Percentiles rank a stretch among this genome's conserved stretches.
Conservation (phyloP, 2,329 filamentous ascomycete genomes). For the Plenodomus tracheiphilus region DNA sequence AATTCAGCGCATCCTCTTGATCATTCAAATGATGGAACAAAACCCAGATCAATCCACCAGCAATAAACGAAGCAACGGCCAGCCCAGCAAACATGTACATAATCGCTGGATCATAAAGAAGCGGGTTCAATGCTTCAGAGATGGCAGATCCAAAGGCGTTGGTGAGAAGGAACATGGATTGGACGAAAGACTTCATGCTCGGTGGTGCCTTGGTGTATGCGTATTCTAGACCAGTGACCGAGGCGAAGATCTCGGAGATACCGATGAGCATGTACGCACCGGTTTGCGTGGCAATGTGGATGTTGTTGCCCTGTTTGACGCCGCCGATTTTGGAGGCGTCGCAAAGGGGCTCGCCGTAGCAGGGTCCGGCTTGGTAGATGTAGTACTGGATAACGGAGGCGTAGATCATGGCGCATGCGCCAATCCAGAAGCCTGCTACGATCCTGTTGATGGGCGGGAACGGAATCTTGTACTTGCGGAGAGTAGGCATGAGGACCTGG, state of each 20-base stretch:
- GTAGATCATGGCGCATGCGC: slow-evolving; percentile 57
- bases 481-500: slow-evolving; percentile 46
- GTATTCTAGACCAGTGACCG: slow-evolving; percentile 53
- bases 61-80: slow-evolving; percentile 32
- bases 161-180: slow-evolving; percentile 63
- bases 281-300: slow-evolving; percentile 52
- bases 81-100: slow-evolving; percentile 61
- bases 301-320: slow-evolving; percentile 42
- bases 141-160: slow-evolving; percentile 64
- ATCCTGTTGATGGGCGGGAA: slow-evolving; percentile 59
- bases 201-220: slow-evolving; percentile 54
- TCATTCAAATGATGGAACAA: slow-evolving; percentile 45
- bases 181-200: slow-evolving; percentile 53
- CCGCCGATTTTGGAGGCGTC: slow-evolving; percentile 34
- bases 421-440: slow-evolving; percentile 56
- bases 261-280: slow-evolving; percentile 54
- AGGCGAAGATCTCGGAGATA: slow-evolving; percentile 53
- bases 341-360: slow-evolving; percentile 51
- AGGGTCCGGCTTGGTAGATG: slow-evolving; percentile 59
- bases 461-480: slow-evolving; percentile 47
- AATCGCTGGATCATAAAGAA: slow-evolving; percentile 66
- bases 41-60: slow-evolving; percentile 42
- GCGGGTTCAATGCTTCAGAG: slow-evolving; percentile 64
- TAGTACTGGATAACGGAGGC: slow-evolving; percentile 62
- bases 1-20: slow-evolving; percentile 43